Evolutionary conservation across 2,329 filamentous ascomycete genomes (phyloP).

Genomic region (Aspergillus brunneoviolaceus): DNA sequence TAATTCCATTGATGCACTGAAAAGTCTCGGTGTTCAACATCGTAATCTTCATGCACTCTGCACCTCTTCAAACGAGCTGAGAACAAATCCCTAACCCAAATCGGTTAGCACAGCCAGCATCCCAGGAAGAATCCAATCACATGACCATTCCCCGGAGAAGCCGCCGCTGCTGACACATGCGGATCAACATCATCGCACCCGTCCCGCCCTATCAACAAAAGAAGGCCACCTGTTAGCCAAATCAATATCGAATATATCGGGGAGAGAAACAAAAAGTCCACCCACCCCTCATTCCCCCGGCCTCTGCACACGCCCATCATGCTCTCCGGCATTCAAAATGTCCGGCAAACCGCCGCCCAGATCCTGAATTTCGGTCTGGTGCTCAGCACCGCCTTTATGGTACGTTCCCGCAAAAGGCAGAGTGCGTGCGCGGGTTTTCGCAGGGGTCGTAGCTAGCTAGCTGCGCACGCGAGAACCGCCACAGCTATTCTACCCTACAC

Average conservation of each 20-base stretch:
- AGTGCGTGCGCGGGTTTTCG: background rate
- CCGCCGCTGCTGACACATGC: background rate
- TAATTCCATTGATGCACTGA: no score
- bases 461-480: background rate
- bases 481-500: no score
- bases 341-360: constrained; percentile 77
- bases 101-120: background rate
- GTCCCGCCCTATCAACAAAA: background rate
- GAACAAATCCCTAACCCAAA: background rate
- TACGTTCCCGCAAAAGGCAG: background rate
- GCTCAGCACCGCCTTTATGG: constrained; percentile 89
- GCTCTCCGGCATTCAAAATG: constrained; percentile 65
- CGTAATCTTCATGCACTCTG: no score
- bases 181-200: background rate
- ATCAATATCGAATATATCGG: background rate
- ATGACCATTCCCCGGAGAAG: background rate
- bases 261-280: background rate
- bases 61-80: no score
- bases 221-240: background rate
- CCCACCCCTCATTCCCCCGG: background rate
- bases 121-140: background rate
- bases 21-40: no score
- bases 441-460: background rate
- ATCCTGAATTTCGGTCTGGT: constrained; percentile 89
- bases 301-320: constrained; percentile 46